phyloP scores from a whole-genome alignment of 768 basidiomycete genomes.

The Floccularia luteovirens region DNA sequence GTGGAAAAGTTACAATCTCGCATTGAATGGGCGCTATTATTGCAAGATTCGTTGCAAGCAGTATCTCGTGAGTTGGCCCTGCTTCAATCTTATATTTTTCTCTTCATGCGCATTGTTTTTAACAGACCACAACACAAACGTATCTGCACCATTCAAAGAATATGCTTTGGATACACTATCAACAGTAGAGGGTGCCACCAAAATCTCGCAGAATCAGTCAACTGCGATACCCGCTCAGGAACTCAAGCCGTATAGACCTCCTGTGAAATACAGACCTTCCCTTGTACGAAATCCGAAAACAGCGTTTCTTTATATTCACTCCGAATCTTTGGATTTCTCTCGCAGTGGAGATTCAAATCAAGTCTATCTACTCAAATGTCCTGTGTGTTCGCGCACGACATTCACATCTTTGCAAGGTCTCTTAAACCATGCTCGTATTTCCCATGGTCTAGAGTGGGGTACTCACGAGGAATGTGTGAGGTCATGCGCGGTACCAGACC shows the following conservation, averaged over 20 bases:
- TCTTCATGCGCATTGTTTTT: conserved; percentile 1
- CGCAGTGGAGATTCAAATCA: conserved; percentile 13
- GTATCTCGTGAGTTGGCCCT: conserved; percentile 11
- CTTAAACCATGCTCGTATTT: conserved; percentile 44
- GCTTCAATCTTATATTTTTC: neutral
- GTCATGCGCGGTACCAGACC: conserved; percentile 36
- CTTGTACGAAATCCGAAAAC: conserved; percentile 10
- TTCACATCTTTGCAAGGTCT: conserved; percentile 48
- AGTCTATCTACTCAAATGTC: conserved; percentile 35
- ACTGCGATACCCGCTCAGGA: conserved; percentile 12
- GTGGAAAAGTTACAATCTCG: conserved; percentile 32
- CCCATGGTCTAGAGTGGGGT: conserved; percentile 42
- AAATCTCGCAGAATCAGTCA: conserved; percentile 26
- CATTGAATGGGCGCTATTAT: conserved; percentile 38
- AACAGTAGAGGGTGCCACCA: conserved; percentile 30
- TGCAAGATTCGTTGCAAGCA: conserved; percentile 28
- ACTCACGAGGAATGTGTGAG: conserved; percentile 49
- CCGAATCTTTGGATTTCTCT: conserved; percentile 14
- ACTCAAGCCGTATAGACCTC: conserved; percentile 14
- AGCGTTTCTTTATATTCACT: conserved; percentile 33
- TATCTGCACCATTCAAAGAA: conserved; percentile 23
- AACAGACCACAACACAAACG: conserved; percentile 7
- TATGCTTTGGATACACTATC: conserved; percentile 33
- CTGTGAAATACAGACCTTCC: conserved; percentile 16
- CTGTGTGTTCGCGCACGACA: conserved; percentile 31